Evolutionary conservation across 495 filamentous ascomycete species (phyloP).

Genomic region (Neurospora tetrasperma): DNA sequence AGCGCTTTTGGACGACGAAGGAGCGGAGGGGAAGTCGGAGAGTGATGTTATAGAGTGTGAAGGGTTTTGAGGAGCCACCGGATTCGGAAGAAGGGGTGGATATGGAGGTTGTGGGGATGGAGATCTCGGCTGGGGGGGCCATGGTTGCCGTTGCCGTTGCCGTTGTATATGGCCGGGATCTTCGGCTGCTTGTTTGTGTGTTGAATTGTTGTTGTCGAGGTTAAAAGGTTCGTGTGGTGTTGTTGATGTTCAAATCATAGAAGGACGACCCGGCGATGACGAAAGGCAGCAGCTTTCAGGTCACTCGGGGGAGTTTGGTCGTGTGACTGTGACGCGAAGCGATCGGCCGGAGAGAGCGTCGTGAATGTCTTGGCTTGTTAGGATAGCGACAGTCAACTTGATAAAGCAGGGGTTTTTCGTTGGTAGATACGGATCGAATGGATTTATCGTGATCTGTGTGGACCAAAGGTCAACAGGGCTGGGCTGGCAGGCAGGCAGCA

Average conservation of each 20-base stretch:
- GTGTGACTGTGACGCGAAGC: background rate
- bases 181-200: background rate
- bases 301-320: background rate
- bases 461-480: background rate
- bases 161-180: background rate
- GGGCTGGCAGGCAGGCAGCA: background rate
- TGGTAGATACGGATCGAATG: background rate
- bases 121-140: conserved; percentile 68
- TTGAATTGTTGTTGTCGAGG: background rate
- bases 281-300: background rate
- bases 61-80: conserved; percentile 82
- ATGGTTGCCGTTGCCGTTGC: conserved; percentile 31
- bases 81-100: conserved; percentile 49
- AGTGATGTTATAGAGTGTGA: conserved; percentile 87
- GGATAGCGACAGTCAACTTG: background rate
- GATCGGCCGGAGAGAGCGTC: background rate
- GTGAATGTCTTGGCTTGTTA: background rate
- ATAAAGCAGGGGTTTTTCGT: background rate
- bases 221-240: background rate
- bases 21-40: conserved; percentile 80
- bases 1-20: conserved; percentile 82
- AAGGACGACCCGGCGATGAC: background rate
- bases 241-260: background rate
- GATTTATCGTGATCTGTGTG: background rate
- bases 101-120: conserved; percentile 65